Base-by-base conservation (phyloP, 2,329 filamentous ascomycete species). In the Huntiella savannae region DNA sequence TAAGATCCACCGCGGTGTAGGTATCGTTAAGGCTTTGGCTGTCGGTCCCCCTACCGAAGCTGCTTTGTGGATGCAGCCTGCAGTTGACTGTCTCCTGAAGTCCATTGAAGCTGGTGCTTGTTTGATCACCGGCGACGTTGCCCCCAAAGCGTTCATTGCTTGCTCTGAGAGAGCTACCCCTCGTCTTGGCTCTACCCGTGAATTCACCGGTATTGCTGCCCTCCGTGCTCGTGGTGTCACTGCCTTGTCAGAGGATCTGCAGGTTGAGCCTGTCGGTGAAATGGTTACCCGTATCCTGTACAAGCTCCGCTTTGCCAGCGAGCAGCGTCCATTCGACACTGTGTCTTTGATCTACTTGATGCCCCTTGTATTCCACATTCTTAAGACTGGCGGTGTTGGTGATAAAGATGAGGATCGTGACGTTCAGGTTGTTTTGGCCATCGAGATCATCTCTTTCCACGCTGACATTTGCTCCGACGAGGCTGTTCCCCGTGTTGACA, bases 271-370 rank as follows among this genome's bases (percentile, higher is more conserved):
- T n/a, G 67, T 96, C 6, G 83, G 85, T 47, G 77, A 80, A 48
- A 73, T 96, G 10, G 71, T 94, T 10, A 95, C 88, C 2, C 75
- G 91, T 59, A 77, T 96, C 1, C 66, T 98, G 4, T 96, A 96
- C 60, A 79, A 88, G 41, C 67, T 98, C 45, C 80, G 87, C 12
- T 94, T 94, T 59, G 73, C 87, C 34, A 81, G 83, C 45, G 91
- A 96, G 59, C 88, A 96, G 59, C 76, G 87, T n/a, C 86, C 88
- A 0, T 86, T 98, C 54, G 91, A 98, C 58, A 70, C 76, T 2
- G 79, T 91, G 3, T 88, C 88, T 1, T 67, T 96, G 17, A 85
- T 82, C 48, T 98, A 96, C 58, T 75, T 86, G 43, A 66, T 96
- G 28, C 85, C 88, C 0, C 68, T 98, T 12, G 63, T 94, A 3